These are phyloP conservation scores for Arthroderma sp. DNA, from an alignment of 2,329 filamentous ascomycete genomes.

Conservation along the genomic window DNA sequence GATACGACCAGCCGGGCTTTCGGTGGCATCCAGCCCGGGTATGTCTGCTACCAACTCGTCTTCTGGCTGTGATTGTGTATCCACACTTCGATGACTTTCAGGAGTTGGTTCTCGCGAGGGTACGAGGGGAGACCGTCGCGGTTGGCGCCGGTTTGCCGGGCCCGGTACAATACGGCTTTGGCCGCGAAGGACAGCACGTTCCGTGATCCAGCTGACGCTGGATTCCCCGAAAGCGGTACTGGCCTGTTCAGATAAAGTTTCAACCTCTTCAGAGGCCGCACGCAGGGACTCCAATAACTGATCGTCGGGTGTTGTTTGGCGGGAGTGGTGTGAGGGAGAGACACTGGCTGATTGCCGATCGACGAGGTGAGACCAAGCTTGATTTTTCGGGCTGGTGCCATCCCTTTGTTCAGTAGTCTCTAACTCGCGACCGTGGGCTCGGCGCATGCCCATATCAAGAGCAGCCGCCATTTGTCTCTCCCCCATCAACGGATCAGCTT, in stretches of 20 bases:
- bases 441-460: conserved; percentile 20
- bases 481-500: conserved; percentile 18
- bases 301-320: conserved; percentile 13
- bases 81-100: no score
- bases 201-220: conserved; percentile 12
- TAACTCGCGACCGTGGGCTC: conserved; percentile 12
- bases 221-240: conserved; percentile 5
- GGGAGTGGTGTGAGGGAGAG: background rate
- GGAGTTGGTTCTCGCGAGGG: no score
- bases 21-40: no score
- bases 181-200: conserved; percentile 7
- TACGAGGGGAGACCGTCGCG: background rate
- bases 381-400: conserved; percentile 4
- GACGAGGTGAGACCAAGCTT: background rate
- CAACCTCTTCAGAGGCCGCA: conserved; percentile 12
- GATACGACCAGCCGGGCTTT: no score
- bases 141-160: background rate
- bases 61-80: no score
- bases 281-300: conserved; percentile 13
- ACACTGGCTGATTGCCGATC: background rate
- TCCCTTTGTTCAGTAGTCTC: conserved; percentile 13
- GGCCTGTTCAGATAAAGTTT: background rate
- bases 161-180: background rate
- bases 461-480: conserved; percentile 21
- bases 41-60: no score